These are phyloP conservation scores for Umbilicaria muhlenbergii DNA, from an alignment of 495 filamentous ascomycete species.

Conservation along the genomic window DNA sequence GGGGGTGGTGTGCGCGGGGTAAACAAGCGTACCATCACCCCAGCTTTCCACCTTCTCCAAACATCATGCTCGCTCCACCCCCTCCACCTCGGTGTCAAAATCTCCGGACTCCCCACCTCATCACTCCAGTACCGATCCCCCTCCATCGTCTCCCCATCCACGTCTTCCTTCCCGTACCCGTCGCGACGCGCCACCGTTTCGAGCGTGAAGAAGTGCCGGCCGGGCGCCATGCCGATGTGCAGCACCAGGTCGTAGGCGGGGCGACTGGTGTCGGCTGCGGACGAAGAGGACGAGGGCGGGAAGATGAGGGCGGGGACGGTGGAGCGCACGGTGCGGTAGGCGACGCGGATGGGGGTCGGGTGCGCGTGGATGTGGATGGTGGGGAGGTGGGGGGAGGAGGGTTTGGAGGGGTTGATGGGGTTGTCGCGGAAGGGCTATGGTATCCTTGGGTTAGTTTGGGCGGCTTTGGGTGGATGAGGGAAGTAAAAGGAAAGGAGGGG, in stretches of 20 bases:
- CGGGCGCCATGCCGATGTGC: conserved; percentile 71
- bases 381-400: conserved; percentile 22
- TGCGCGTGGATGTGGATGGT: conserved; percentile 49
- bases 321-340: conserved; percentile 46
- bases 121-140: conserved; percentile 31
- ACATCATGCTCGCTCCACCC: conserved; percentile 38
- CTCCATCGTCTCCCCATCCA: conserved; percentile 42
- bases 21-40: conserved; percentile 19
- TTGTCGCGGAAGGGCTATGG: conserved; percentile 50
- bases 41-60: conserved; percentile 34
- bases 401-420: conserved; percentile 49
- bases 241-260: conserved; percentile 48
- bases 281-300: conserved; percentile 8
- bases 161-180: conserved; percentile 55
- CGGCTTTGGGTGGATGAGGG: conserved; percentile 1
- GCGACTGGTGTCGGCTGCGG: conserved; percentile 20
- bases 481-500: conserved; percentile 5
- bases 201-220: conserved; percentile 48
- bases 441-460: conserved; percentile 2
- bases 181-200: conserved; percentile 60
- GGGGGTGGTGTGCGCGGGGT: too few relatives aligned
- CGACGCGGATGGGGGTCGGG: conserved; percentile 49
- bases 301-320: conserved; percentile 41
- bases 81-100: conserved; percentile 32
- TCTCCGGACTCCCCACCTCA: conserved; percentile 20